Conservation (phyloP, 2,329 filamentous ascomycete species). For the Aureobasidium uvarum region DNA sequence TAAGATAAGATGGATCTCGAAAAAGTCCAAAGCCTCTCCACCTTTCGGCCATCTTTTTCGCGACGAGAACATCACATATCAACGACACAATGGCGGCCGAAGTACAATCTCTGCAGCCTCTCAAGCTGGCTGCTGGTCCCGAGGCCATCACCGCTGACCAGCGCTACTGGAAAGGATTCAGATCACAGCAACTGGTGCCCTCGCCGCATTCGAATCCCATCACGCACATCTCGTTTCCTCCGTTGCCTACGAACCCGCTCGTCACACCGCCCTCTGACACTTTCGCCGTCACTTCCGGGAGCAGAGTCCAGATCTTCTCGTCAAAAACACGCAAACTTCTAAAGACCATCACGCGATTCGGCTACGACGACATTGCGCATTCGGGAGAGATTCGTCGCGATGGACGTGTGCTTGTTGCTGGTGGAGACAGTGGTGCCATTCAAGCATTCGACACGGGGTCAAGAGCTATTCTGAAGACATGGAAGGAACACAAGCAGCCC, state of each 20-base stretch:
- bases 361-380: constrained; percentile 75
- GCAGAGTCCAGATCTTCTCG: constrained; percentile 90
- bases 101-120: constrained; percentile 73
- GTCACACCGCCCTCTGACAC: constrained; percentile 56
- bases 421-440: constrained; percentile 86
- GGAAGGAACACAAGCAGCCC: constrained; percentile 90
- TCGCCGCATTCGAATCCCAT: constrained; percentile 88
- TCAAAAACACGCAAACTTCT: constrained; percentile 85
- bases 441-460: constrained; percentile 94
- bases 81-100: constrained; percentile 70
- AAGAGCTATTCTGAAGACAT: constrained; percentile 89
- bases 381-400: constrained; percentile 86
- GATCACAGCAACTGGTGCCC: constrained; percentile 83
- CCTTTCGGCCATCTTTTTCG: constrained; percentile 22
- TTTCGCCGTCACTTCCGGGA: constrained; percentile 93
- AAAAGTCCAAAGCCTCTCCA: constrained; percentile 25
- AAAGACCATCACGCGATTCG: constrained; percentile 90
- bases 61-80: constrained; percentile 9
- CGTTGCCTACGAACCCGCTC: constrained; percentile 47
- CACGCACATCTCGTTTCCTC: constrained; percentile 79
- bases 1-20: constrained; percentile 7
- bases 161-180: constrained; percentile 94
- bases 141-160: constrained; percentile 86
- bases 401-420: constrained; percentile 83
- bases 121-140: constrained; percentile 81